A percentile compares a stretch with the other conserved stretches of the same genome.
phyloP scores from a whole-genome alignment of 2,329 filamentous ascomycete genomes.

The Fusarium torreyae region DNA sequence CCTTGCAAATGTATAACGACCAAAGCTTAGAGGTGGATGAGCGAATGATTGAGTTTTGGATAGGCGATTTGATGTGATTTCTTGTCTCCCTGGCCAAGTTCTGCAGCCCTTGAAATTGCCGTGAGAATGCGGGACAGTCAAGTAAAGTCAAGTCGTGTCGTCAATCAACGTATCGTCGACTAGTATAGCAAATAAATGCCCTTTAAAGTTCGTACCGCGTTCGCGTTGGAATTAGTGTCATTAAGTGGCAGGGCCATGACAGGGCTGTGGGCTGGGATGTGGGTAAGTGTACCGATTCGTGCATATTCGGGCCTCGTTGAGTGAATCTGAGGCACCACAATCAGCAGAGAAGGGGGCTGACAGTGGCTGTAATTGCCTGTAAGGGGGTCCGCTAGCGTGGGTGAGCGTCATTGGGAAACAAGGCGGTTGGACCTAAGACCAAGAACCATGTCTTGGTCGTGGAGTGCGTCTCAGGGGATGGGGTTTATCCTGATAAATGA shows the following conservation, averaged over 20 bases:
- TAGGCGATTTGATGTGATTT: constrained; percentile 2
- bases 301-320: constrained; percentile 41
- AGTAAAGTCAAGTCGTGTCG: constrained; percentile 44
- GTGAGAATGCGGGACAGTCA: constrained; percentile 24
- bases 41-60: constrained; percentile 2
- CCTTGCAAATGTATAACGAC: constrained; percentile 19
- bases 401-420: constrained; percentile 26
- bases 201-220: constrained; percentile 53
- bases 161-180: constrained; percentile 41
- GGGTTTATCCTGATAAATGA: constrained; percentile 27
- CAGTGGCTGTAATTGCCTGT: constrained; percentile 37
- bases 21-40: constrained; percentile 4
- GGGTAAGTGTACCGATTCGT: constrained; percentile 41
- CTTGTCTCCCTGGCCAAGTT: constrained; percentile 12
- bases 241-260: constrained; percentile 48
- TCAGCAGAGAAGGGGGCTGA: constrained; percentile 29
- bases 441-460: constrained; percentile 33
- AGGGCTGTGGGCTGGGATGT: constrained; percentile 42
- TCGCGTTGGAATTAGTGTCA: constrained; percentile 52
- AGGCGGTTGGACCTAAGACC: constrained; percentile 18
- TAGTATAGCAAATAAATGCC: constrained; percentile 47
- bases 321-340: constrained; percentile 25
- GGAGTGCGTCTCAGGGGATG: constrained; percentile 22
- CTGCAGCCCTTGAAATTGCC: constrained; percentile 31
- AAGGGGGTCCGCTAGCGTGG: constrained; percentile 38